Percentiles rank a stretch among this genome's conserved stretches.
phyloP scores from a whole-genome alignment of 2,329 filamentous ascomycete genomes.

The Scedosporium dehoogii region DNA sequence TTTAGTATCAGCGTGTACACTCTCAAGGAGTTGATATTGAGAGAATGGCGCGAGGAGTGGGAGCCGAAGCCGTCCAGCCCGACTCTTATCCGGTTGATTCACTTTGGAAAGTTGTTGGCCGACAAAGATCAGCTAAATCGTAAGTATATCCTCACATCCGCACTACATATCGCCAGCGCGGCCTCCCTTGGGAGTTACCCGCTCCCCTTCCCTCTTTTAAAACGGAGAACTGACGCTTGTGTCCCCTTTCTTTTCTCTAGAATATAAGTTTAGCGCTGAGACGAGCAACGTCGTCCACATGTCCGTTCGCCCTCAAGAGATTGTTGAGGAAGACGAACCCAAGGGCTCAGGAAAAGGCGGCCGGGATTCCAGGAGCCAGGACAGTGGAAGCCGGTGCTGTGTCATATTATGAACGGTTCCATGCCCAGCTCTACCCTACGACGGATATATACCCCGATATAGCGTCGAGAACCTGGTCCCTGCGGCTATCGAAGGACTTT shows the following conservation, averaged over 20 bases:
- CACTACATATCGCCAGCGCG: neutral
- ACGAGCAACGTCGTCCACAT: slow-evolving; percentile 85
- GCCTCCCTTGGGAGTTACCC: neutral
- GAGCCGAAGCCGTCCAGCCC: slow-evolving; percentile 77
- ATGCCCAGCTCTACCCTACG: neutral
- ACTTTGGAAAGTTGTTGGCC: slow-evolving; percentile 82
- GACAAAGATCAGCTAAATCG: slow-evolving; percentile 80
- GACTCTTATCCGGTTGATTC: slow-evolving; percentile 81
- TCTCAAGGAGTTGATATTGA: slow-evolving; percentile 84
- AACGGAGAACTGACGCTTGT: slow-evolving; percentile 2
- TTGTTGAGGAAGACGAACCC: slow-evolving; percentile 71
- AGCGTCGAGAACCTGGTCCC: too few species aligned
- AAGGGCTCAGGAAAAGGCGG: slow-evolving; percentile 50
- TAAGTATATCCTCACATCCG: slow-evolving; percentile 32
- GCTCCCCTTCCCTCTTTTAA: neutral
- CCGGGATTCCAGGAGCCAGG: slow-evolving; percentile 27
- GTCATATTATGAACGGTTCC: slow-evolving; percentile 34
- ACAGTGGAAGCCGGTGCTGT: slow-evolving; percentile 36
- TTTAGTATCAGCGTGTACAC: slow-evolving; percentile 90
- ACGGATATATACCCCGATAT: neutral
- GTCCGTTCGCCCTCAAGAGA: slow-evolving; percentile 79
- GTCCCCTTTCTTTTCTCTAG: slow-evolving; percentile 30
- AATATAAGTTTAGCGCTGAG: slow-evolving; percentile 68
- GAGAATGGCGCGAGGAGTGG: slow-evolving; percentile 92
- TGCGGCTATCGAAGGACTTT: too few species aligned